These are phyloP conservation scores for Neurospora sp. DNA, from an alignment of 495 filamentous ascomycete species.

Conservation along the genomic window DNA sequence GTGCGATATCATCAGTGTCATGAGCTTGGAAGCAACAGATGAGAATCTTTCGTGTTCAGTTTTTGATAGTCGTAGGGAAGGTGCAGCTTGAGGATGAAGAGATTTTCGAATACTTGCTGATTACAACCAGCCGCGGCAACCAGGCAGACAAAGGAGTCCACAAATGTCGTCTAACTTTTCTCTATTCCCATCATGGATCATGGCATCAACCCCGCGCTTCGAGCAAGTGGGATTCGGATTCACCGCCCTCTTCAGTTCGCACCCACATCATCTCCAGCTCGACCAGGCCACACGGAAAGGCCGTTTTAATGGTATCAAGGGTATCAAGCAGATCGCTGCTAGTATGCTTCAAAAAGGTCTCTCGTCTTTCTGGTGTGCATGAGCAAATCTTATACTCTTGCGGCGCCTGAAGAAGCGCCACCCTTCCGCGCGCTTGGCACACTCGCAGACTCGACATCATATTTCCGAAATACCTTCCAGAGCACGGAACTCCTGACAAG, in stretches of 20 bases:
- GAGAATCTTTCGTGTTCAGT: not conserved
- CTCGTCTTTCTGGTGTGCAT: not conserved
- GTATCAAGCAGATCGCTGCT: not conserved
- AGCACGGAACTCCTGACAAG: not conserved
- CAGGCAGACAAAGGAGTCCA: not conserved
- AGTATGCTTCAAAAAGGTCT: not conserved
- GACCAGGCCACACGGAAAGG: not conserved
- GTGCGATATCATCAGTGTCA: not conserved
- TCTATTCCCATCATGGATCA: not conserved
- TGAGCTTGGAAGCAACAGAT: not conserved
- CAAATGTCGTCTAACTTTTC: not conserved
- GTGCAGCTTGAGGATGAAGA: not conserved
- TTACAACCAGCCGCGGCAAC: not conserved
- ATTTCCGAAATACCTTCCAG: not conserved
- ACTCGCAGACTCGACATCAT: not conserved
- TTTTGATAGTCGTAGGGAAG: not conserved
- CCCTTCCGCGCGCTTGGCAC: not conserved
- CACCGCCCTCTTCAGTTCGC: not conserved
- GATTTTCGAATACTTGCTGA: not conserved
- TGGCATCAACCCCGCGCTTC: not conserved
- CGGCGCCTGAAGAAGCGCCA: not conserved
- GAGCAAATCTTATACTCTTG: not conserved
- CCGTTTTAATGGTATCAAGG: not conserved
- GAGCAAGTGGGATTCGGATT: not conserved
- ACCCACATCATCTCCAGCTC: not conserved